Evolutionary conservation across 306 rosid species (phyloP).

Genomic region (Vigna radiata): DNA sequence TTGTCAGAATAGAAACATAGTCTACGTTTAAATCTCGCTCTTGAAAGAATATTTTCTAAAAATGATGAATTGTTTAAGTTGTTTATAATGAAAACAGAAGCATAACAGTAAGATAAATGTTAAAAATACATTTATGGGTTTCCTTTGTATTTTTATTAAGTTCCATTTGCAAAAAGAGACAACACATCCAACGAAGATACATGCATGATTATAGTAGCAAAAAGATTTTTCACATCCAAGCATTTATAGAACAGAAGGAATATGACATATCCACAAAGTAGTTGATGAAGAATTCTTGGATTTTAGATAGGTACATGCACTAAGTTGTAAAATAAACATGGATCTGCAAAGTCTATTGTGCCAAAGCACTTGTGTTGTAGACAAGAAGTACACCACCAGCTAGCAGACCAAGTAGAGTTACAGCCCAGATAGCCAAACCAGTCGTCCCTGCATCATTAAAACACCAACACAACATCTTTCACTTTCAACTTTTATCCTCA

Average conservation of each 20-base stretch:
- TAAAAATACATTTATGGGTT: too few species aligned
- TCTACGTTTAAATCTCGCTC: too few species aligned
- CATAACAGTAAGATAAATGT: background rate
- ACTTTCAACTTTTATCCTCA: too few species aligned
- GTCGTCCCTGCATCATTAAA: constrained; percentile 62
- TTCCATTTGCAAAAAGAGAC: background rate
- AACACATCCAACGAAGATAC: background rate
- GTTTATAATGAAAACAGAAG: too few species aligned
- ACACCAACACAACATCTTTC: too few species aligned
- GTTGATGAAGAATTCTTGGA: constrained; percentile 39
- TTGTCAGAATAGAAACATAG: too few species aligned
- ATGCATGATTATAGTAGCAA: constrained; percentile 29
- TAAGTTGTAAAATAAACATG: constrained; percentile 15
- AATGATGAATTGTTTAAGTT: too few species aligned
- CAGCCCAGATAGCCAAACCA: constrained; percentile 98
- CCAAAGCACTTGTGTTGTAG: constrained; percentile 96
- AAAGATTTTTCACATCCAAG: constrained; percentile 29
- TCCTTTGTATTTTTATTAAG: too few species aligned
- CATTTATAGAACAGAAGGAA: constrained; percentile 43
- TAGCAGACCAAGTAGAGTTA: constrained; percentile 79
- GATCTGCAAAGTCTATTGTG: constrained; percentile 58
- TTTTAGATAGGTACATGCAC: constrained; percentile 47
- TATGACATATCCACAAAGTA: constrained; percentile 43
- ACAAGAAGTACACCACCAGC: constrained; percentile 98
- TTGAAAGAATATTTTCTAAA: too few species aligned